Evolutionary conservation across 1,284 basidiomycete genomes (phyloP).

Genomic region (Butyriboletus appendiculatus): DNA sequence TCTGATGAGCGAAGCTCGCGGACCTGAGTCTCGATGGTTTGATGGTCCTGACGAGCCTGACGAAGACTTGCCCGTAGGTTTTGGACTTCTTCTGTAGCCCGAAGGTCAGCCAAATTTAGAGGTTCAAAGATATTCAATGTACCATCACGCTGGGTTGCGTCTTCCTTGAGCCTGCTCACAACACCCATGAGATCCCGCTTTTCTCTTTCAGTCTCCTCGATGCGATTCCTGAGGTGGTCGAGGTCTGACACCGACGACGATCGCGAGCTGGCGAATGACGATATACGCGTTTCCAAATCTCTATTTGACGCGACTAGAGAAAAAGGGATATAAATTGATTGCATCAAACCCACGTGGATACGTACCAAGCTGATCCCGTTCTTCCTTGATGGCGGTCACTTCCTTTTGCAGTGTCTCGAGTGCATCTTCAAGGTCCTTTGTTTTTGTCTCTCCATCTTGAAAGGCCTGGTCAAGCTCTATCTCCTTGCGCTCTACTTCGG

Average conservation of each 20-base stretch:
- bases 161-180: conserved; percentile 72
- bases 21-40: conserved; percentile 61
- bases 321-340: conserved; percentile 7
- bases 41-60: conserved; percentile 73
- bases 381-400: conserved; percentile 51
- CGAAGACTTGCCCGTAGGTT: conserved; percentile 67
- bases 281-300: conserved; percentile 55
- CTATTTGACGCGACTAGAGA: conserved; percentile 51
- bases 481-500: conserved; percentile 66
- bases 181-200: conserved; percentile 77
- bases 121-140: conserved; percentile 5
- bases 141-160: conserved; percentile 69
- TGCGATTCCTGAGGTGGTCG: conserved; percentile 53
- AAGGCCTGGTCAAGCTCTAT: conserved; percentile 78
- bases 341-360: conserved; percentile 10
- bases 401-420: conserved; percentile 55
- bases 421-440: conserved; percentile 54
- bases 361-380: conserved; percentile 66
- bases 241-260: conserved; percentile 61
- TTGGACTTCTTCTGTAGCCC: conserved; percentile 61
- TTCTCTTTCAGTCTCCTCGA: conserved; percentile 75
- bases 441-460: conserved; percentile 65
- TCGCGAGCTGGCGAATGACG: conserved; percentile 53
- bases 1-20: conserved; percentile 70
- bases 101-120: conserved; percentile 9